A percentile compares a stretch with the other conserved stretches of the same genome.
These are phyloP conservation scores for Blastobotrys elegans DNA, from an alignment of 1,139 yeast genomes.

Conservation along the genomic window DNA sequence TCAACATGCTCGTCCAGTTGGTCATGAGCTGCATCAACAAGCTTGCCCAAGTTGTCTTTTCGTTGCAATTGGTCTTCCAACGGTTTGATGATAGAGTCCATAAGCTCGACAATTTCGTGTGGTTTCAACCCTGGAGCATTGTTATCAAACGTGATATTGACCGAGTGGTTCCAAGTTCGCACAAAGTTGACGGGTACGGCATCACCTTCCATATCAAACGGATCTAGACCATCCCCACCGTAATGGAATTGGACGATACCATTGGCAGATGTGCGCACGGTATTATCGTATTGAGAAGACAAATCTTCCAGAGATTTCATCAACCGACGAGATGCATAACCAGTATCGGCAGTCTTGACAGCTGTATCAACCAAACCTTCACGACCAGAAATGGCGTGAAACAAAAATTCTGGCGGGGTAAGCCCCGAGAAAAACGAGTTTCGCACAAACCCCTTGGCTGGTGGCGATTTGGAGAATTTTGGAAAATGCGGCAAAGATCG, in stretches of 20 bases:
- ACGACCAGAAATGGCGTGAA: conserved; percentile 99
- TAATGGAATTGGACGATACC: conserved; percentile 97
- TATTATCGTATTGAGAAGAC: conserved; percentile 87
- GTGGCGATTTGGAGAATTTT: conserved; percentile 94
- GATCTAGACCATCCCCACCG: conserved; percentile 99
- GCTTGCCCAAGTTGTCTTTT: conserved; percentile 68
- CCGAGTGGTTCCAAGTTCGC: conserved; percentile 93
- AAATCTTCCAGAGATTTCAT: conserved; percentile 98
- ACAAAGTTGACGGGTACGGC: conserved; percentile 91
- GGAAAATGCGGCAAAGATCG: conserved; percentile 96
- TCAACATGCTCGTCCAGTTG: conserved; percentile 48
- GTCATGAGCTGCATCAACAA: conserved; percentile 41
- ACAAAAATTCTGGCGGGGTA: conserved; percentile 93
- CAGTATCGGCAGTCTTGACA: conserved; percentile 98
- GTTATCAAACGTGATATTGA: conserved; percentile 59
- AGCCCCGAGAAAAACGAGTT: conserved; percentile 93
- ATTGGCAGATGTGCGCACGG: conserved; percentile 91
- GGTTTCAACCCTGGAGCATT: conserved; percentile 62
- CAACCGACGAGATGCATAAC: conserved; percentile 97
- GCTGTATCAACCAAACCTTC: conserved; percentile 99
- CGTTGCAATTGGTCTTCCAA: conserved; percentile 56
- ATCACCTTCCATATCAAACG: conserved; percentile 98
- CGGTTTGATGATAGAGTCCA: conserved; percentile 55
- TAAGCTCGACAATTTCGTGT: conserved; percentile 54
- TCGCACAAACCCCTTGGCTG: conserved; percentile 95